A percentile compares a stretch with the other conserved stretches of the same genome.
These are phyloP conservation scores for Tricholoma saponaceum DNA, from an alignment of 768 basidiomycete genomes.

Conservation along the genomic window DNA sequence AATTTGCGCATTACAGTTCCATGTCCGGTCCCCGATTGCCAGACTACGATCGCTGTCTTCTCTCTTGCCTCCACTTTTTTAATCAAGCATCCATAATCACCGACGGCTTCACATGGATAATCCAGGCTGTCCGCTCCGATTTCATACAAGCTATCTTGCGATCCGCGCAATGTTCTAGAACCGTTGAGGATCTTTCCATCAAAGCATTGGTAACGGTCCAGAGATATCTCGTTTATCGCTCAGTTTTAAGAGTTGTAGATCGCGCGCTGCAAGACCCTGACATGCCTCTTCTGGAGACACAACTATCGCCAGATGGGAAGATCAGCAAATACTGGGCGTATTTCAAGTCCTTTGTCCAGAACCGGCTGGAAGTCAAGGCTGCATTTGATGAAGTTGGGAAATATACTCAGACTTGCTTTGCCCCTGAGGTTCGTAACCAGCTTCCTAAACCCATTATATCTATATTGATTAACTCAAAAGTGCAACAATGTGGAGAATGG, in stretches of 20 bases:
- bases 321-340: not conserved
- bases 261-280: not conserved
- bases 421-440: not conserved
- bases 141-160: not conserved
- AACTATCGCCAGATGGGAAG: not conserved
- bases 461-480: not conserved
- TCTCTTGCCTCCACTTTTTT: not conserved
- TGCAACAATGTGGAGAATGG: not conserved
- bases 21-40: not conserved
- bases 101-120: not conserved
- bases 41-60: not conserved
- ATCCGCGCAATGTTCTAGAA: not conserved
- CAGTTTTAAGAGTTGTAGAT: not conserved
- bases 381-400: not conserved
- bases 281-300: not conserved
- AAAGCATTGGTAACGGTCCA: not conserved
- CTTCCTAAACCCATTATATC: no score
- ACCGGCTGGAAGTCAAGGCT: not conserved
- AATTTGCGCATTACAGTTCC: not conserved
- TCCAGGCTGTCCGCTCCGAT: not conserved
- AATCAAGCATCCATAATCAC: not conserved
- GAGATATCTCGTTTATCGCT: slow-evolving; percentile 1
- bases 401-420: not conserved
- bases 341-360: not conserved
- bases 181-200: no score